phyloP scores from a whole-genome alignment of 345 rosid species.

The Linum tenue region DNA sequence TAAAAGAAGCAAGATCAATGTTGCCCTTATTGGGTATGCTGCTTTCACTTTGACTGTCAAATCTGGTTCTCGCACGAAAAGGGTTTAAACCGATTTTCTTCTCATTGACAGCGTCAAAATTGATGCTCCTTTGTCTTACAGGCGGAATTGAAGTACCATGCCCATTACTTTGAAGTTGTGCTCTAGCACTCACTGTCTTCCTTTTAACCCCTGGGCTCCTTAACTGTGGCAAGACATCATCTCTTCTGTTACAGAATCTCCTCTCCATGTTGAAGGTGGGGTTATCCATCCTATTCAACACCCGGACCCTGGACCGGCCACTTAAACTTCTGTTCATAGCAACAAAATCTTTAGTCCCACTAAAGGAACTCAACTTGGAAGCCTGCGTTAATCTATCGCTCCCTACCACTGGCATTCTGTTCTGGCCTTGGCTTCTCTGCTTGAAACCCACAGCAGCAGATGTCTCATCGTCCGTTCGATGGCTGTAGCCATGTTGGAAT shows the following conservation, averaged over 20 bases:
- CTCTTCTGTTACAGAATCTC: conserved; percentile 27
- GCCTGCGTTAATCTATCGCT: conserved; percentile 26
- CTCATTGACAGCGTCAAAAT: not conserved
- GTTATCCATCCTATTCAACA: conserved; percentile 26
- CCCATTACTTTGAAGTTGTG: conserved; percentile 32
- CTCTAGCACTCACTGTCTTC: conserved; percentile 36
- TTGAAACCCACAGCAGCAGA: conserved; percentile 14
- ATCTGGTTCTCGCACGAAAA: conserved; percentile 10
- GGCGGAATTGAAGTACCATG: conserved; percentile 19
- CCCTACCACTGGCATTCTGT: conserved; percentile 25
- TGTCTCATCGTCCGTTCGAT: conserved; percentile 33
- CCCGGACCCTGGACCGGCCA: conserved; percentile 34
- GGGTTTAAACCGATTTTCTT: not conserved
- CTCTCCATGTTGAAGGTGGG: conserved; percentile 26
- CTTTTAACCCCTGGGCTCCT: conserved; percentile 30
- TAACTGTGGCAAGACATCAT: conserved; percentile 34
- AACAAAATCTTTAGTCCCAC: conserved; percentile 47
- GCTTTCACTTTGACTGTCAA: conserved; percentile 16
- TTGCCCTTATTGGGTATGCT: conserved; percentile 4
- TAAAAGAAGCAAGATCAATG: conserved; percentile 27
- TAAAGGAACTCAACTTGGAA: conserved; percentile 27
- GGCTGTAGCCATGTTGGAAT: conserved; percentile 20
- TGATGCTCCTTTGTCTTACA: conserved; percentile 24
- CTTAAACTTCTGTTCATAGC: conserved; percentile 46
- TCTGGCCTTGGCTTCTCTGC: conserved; percentile 23